A percentile compares a stretch with the other conserved stretches of the same genome.
These are phyloP conservation scores for Paraurostyla sp. DNA, from an alignment of 73 alveolate species.

Conservation along the genomic window DNA sequence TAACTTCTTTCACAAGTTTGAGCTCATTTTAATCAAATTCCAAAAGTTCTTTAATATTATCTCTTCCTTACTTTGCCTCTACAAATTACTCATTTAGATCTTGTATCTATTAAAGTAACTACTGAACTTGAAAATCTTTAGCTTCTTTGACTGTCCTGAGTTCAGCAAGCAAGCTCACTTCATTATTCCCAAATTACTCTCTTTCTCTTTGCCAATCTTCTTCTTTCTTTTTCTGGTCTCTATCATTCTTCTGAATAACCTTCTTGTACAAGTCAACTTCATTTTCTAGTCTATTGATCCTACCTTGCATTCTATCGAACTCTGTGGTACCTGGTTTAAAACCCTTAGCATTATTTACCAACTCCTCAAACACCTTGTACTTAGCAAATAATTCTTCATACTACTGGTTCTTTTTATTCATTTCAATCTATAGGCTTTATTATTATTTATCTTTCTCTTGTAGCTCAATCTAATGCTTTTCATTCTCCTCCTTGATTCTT, in stretches of 20 bases:
- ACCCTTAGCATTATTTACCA: slow-evolving; percentile 31
- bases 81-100: background rate
- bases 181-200: background rate
- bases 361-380: background rate
- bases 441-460: background rate
- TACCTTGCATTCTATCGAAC: slow-evolving; percentile 28
- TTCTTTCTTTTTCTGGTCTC: slow-evolving; percentile 41
- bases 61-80: background rate
- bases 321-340: slow-evolving; percentile 51
- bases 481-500: background rate
- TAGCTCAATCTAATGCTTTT: background rate
- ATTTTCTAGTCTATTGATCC: slow-evolving; percentile 29
- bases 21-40: slow-evolving; percentile 27
- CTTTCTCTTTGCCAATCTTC: slow-evolving; percentile 8
- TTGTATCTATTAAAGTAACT: background rate
- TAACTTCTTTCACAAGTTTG: slow-evolving; percentile 41
- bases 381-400: background rate
- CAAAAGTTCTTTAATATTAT: slow-evolving; percentile 17
- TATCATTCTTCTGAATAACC: background rate
- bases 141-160: slow-evolving; percentile 39
- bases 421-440: background rate
- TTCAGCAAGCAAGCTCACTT: slow-evolving; percentile 38
- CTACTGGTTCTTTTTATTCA: background rate
- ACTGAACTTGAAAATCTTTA: background rate
- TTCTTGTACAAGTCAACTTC: slow-evolving; percentile 44